Conservation (phyloP, 129 eudicot genomes). For the Glebionis coronaria region DNA sequence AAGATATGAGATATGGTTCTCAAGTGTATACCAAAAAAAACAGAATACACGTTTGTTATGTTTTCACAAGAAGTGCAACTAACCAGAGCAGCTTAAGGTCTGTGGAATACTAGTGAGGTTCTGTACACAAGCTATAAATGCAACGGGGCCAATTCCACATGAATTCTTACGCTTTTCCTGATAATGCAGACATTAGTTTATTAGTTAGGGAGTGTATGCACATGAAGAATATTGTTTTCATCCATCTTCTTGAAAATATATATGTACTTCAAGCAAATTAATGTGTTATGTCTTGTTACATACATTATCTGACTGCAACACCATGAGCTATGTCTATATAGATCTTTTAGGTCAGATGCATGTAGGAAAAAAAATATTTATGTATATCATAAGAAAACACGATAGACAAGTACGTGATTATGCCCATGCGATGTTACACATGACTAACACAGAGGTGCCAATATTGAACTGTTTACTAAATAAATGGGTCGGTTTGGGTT, state of each 20-base stretch:
- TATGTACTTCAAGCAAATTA: slow-evolving; percentile 4
- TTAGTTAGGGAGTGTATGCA: slow-evolving; percentile 15
- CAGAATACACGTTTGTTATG: not conserved
- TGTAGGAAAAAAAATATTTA: not conserved
- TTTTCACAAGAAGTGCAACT: slow-evolving; percentile 27
- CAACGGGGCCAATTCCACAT: slow-evolving; percentile 89
- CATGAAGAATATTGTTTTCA: slow-evolving; percentile 10
- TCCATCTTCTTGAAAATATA: not conserved
- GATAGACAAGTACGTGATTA: not conserved
- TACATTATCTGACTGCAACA: not conserved
- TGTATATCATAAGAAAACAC: slow-evolving; percentile 4
- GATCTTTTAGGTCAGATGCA: slow-evolving; percentile 16
- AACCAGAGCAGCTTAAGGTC: slow-evolving; percentile 82
- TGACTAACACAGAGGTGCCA: slow-evolving; percentile 4
- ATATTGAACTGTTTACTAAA: not conserved
- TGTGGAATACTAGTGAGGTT: slow-evolving; percentile 77
- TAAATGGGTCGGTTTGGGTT: slow-evolving; percentile 1
- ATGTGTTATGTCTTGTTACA: slow-evolving; percentile 4
- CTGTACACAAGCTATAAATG: slow-evolving; percentile 83
- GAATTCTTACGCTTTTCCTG: slow-evolving; percentile 65
- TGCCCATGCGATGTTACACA: slow-evolving; percentile 5
- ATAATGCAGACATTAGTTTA: not conserved
- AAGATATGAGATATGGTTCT: not conserved
- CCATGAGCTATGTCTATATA: not conserved
- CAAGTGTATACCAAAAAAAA: not conserved